These are phyloP conservation scores for Purpureocillium lavendulum DNA, from an alignment of 2,329 filamentous ascomycete genomes.

Conservation along the genomic window DNA sequence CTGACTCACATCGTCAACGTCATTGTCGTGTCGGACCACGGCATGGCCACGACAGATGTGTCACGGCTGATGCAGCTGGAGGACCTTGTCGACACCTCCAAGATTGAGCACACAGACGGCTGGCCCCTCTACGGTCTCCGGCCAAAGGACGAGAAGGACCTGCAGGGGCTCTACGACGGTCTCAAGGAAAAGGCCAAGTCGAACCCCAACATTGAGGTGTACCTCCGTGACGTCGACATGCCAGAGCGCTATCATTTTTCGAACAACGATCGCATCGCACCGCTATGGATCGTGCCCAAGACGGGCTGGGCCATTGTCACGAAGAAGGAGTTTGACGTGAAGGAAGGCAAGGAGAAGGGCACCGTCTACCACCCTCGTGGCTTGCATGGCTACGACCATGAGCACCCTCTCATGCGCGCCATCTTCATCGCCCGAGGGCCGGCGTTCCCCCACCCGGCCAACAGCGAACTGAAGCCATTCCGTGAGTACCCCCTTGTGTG, in stretches of 20 bases:
- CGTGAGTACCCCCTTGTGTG: too few relatives aligned
- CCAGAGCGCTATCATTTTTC: conserved; percentile 87
- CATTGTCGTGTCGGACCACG: conserved; percentile 93
- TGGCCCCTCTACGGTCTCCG: conserved; percentile 91
- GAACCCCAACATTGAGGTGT: conserved; percentile 73
- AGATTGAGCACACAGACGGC: conserved; percentile 80
- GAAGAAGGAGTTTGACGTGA: conserved; percentile 67
- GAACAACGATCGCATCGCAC: conserved; percentile 81
- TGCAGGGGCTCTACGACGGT: conserved; percentile 59
- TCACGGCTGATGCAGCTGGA: conserved; percentile 81
- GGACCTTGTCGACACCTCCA: conserved; percentile 68
- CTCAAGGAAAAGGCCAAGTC: conserved; percentile 46
- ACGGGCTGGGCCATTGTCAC: conserved; percentile 88
- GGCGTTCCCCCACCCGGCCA: conserved; percentile 78
- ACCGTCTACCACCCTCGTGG: conserved; percentile 71
- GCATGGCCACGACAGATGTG: conserved; percentile 89
- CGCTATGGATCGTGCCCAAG: conserved; percentile 88
- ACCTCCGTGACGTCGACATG: conserved; percentile 81
- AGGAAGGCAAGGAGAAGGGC: conserved; percentile 53
- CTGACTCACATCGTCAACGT: conserved; percentile 86
- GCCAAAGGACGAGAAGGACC: conserved; percentile 59
- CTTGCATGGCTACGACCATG: conserved; percentile 89
- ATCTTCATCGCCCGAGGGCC: conserved; percentile 91
- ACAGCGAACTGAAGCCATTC: conserved; percentile 72
- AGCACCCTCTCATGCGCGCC: conserved; percentile 90